Conservation (phyloP, 2,329 filamentous ascomycete genomes). For the Colletotrichum kahawae region DNA sequence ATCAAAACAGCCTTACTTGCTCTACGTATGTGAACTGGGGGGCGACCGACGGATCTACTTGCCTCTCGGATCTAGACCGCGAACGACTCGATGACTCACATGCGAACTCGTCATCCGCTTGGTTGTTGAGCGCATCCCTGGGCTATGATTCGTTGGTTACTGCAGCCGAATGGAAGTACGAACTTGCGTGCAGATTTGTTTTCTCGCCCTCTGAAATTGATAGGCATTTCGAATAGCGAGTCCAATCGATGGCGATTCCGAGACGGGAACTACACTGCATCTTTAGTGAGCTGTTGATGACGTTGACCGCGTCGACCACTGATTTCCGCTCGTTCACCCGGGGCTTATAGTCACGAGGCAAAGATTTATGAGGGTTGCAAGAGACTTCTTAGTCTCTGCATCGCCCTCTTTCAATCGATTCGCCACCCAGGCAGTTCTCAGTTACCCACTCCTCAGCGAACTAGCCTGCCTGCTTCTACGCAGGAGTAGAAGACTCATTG, state of each 20-base stretch:
- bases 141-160: neutral
- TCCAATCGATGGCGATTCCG: neutral
- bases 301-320: neutral
- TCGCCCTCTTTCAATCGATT: neutral
- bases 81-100: neutral
- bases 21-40: neutral
- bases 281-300: neutral
- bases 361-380: neutral
- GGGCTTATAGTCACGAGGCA: neutral
- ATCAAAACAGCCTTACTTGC: neutral
- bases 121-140: neutral
- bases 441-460: neutral
- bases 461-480: neutral
- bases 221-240: neutral
- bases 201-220: neutral
- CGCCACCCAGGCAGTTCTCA: neutral
- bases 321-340: neutral
- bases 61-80: neutral
- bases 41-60: neutral
- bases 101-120: neutral
- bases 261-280: neutral
- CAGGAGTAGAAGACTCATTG: neutral
- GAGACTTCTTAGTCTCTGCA: neutral
- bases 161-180: neutral
- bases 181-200: neutral